Base-by-base conservation (phyloP, 2,329 filamentous ascomycete species). In the Dryadomyces sulphureus region DNA sequence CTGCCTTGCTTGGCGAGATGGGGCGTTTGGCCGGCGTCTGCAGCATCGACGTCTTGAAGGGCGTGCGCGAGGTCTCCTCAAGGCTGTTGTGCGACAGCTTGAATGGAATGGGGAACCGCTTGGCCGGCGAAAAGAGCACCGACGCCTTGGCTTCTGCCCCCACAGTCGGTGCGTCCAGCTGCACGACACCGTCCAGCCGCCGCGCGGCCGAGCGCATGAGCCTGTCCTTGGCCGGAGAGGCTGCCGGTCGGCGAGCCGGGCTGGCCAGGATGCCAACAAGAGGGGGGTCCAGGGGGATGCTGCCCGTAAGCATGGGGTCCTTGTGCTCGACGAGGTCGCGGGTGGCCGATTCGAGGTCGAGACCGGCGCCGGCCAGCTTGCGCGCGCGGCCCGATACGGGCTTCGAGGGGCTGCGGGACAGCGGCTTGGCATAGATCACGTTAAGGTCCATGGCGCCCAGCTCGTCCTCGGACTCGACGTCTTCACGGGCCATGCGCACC, bases 401-500 rank as follows among this genome's bases (percentile, higher is more conserved):
- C 55, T 76, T 78, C 41, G 75, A 58, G 1, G 75, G 75, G 48
- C 67, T 73, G 60, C 71, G 75, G 60, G 67, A 67, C 57, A 78
- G 60, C 1, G 70, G 64, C 54, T 68, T 70, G 39, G 72, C 62
- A 6, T 70, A 69, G 2, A 66, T 65, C 53, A 68, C 4, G 39
- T 24, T 20, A 12, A 6, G 67, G 49, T 73, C 70, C 38, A 62
- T 65, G 9, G 64, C 66, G 24, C 70, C 70, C 32, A 80, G 68
- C 57, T 80, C 75, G 55, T 81, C 76, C 43, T 80, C 76, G 14
- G 75, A 77, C 25, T 65, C 64, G 24, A 57, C 55, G 44, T 73
- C 71, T 16, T 56, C 54, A 49, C 60, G 55, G 56, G 65, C 49
- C 65, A 53, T 43, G 67, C 64, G 51, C 53, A 79, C 64, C 62